Percentiles rank a stretch among this genome's conserved stretches.
Conservation (phyloP, 2,329 filamentous ascomycete genomes). For the Westerdykella aurantiaca region DNA sequence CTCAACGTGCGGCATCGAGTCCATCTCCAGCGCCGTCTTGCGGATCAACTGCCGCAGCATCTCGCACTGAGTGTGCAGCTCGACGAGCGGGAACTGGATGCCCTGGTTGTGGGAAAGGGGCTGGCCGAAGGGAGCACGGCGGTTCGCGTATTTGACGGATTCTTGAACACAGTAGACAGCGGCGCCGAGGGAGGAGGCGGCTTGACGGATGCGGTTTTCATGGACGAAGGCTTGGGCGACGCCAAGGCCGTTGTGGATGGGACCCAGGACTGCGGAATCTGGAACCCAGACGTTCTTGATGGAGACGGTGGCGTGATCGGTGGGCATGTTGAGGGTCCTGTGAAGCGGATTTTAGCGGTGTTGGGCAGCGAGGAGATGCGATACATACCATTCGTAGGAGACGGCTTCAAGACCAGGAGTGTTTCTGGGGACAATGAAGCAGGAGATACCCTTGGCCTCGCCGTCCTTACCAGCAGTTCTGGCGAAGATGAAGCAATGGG, state of each 20-base stretch:
- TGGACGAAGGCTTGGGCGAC: constrained; percentile 62
- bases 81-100: constrained; percentile 60
- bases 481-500: constrained; percentile 58
- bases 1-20: constrained; percentile 48
- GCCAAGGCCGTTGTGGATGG: constrained; percentile 50
- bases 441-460: constrained; percentile 53
- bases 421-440: constrained; percentile 53
- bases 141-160: constrained; percentile 52
- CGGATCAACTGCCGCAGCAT: constrained; percentile 58
- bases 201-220: constrained; percentile 61
- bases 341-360: constrained; percentile 3
- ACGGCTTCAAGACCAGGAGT: constrained; percentile 50
- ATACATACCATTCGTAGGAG: constrained; percentile 51
- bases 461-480: constrained; percentile 52
- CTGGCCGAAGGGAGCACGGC: constrained; percentile 52
- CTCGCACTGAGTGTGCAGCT: constrained; percentile 56
- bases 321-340: constrained; percentile 61
- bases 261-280: constrained; percentile 48
- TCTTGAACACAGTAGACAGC: constrained; percentile 56
- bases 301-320: constrained; percentile 57
- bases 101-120: constrained; percentile 56
- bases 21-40: constrained; percentile 58
- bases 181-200: constrained; percentile 54
- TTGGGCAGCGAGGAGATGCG: not conserved
- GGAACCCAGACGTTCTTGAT: constrained; percentile 55